These are phyloP conservation scores for Letharia columbiana DNA, from an alignment of 495 filamentous ascomycete genomes.

Conservation along the genomic window DNA sequence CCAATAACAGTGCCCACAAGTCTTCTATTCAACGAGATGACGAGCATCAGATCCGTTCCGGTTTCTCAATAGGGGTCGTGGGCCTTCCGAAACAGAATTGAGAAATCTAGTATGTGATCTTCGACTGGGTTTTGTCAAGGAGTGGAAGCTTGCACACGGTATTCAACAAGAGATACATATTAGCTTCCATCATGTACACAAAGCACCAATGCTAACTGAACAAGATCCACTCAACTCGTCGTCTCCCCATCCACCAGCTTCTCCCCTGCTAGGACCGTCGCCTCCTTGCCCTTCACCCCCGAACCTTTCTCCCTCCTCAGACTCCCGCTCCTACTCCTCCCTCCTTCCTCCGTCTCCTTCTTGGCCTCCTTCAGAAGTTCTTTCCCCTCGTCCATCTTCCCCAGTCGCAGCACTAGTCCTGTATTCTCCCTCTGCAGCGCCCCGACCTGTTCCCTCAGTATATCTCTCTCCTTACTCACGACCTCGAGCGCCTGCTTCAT, in stretches of 20 bases:
- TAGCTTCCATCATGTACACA: background rate
- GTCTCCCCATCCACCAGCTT: constrained; percentile 5
- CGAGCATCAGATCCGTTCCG: no score
- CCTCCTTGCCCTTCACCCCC: constrained; percentile 11
- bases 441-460: constrained; percentile 52
- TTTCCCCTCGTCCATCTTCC: constrained; percentile 22
- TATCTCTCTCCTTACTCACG: constrained; percentile 51
- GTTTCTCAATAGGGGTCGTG: no score
- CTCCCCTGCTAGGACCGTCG: constrained; percentile 16
- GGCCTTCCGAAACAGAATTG: no score
- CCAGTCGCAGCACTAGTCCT: constrained; percentile 29
- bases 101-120: no score
- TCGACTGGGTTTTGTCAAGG: no score
- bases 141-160: no score
- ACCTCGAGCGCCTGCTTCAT: constrained; percentile 47
- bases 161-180: background rate
- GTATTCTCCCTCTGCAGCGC: constrained; percentile 60
- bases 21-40: no score
- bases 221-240: background rate
- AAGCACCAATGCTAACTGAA: background rate
- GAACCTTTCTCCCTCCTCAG: constrained; percentile 17
- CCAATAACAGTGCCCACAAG: no score
- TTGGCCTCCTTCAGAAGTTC: constrained; percentile 18
- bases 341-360: constrained; percentile 16
- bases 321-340: constrained; percentile 22